Evolutionary conservation across 805 yeast genomes (phyloP), one percentile per base, ranked within the genome.

Genomic region (Yarrowia sp.): DNA sequence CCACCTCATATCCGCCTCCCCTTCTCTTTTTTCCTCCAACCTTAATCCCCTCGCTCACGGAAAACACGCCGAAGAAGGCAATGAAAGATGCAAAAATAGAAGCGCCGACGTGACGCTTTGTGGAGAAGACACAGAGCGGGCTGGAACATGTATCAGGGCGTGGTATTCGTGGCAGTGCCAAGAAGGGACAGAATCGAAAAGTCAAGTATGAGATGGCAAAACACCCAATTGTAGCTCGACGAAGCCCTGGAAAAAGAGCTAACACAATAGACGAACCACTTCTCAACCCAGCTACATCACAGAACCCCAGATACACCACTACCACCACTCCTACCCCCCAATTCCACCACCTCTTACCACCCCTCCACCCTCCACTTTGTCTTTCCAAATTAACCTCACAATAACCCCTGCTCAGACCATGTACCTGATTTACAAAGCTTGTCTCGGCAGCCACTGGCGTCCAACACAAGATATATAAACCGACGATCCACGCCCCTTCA

Each of bases 361-460:
- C 14, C 6, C 10, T 43, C 17, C 12, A 9, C 8, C 40, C 6
- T 13, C 19, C 58, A 19, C 58, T 52, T 52, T 52, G 30, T 36
- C 43, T 38, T 52, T 52, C 38, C n/a, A n/a, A 10, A 9, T 52
- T 52, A 52, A 38, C 43, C 58, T 36, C 58, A 52, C 61, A 55
- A 55, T 55, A 42, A 33, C 64, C 50, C 50, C 50, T 58, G 30
- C 30, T 40, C 39, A 13, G n/a, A 33, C 44, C 24, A 58, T 58
- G 64, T 58, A 58, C 64, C 64, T 58, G 64, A 58, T 58, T 43
- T 40, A 58, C 49, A 58, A 58, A 58, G 50, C 50, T 43, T 58
- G 44, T 38, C 50, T 24, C 61, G 61, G 46, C 61, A 39, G 46
- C 40, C 46, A 55, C 46, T 20, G 14, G 14, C 40, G 56, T 50